These are phyloP conservation scores for Penicillium pulvis DNA, from an alignment of 495 filamentous ascomycete species.

Conservation along the genomic window DNA sequence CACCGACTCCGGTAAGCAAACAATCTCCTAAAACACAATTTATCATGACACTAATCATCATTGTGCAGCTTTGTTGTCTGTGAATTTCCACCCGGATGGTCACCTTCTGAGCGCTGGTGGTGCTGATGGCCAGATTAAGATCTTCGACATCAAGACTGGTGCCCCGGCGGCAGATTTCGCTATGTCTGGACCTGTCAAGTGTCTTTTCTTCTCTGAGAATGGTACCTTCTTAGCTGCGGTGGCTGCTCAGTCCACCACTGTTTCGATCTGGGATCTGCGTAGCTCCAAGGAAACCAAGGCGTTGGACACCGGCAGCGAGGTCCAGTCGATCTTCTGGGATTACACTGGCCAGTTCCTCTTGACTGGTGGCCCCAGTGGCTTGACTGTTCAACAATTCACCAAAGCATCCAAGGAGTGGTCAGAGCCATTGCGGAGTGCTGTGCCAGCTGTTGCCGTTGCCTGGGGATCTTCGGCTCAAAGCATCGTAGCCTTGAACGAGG, in stretches of 20 bases:
- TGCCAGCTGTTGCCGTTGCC: conserved; percentile 67
- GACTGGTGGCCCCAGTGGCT: conserved; percentile 74
- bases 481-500: conserved; percentile 70
- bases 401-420: conserved; percentile 87
- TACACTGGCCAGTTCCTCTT: conserved; percentile 94
- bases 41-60: conserved; percentile 4
- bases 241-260: conserved; percentile 67
- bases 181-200: conserved; percentile 65
- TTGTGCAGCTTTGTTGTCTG: conserved; percentile 69
- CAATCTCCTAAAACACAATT: neutral
- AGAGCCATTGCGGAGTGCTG: conserved; percentile 76
- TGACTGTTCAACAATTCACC: conserved; percentile 84
- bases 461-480: conserved; percentile 79
- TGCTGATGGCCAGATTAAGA: conserved; percentile 71
- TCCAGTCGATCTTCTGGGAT: conserved; percentile 80
- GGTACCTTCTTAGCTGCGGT: conserved; percentile 91
- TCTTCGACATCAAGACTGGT: conserved; percentile 81
- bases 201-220: conserved; percentile 90
- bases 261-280: conserved; percentile 89
- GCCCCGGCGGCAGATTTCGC: conserved; percentile 69
- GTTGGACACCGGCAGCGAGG: conserved; percentile 75
- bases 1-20: conserved; percentile 73
- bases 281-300: conserved; percentile 76
- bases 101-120: conserved; percentile 88
- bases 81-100: conserved; percentile 92